Conservation (phyloP, 768 basidiomycete species). For the Neoboletus magnificus region DNA sequence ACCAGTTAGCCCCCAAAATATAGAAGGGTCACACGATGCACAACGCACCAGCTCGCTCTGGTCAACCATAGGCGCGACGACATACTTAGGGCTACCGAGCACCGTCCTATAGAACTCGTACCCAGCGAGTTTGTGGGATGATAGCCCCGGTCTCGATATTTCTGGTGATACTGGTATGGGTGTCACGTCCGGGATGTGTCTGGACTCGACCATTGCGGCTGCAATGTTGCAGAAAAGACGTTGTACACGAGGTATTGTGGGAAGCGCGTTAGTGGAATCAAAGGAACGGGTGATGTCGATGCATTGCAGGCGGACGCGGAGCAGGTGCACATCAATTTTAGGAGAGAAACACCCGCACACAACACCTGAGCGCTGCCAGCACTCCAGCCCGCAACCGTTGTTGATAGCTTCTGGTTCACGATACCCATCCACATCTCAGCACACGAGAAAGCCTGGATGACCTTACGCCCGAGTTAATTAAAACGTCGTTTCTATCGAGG, state of each 20-base stretch:
- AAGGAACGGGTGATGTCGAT: background rate
- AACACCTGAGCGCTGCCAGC: background rate
- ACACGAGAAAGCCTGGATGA: background rate
- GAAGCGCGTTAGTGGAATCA: background rate
- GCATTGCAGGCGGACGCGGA: constrained; percentile 7
- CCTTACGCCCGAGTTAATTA: background rate
- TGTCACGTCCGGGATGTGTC: background rate
- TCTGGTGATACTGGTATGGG: background rate
- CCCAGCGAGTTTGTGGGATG: constrained; percentile 52
- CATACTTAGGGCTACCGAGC: constrained; percentile 79
- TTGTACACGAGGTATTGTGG: background rate
- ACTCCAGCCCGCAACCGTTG: background rate
- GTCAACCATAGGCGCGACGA: constrained; percentile 99
- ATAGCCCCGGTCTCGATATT: background rate
- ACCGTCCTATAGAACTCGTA: constrained; percentile 82
- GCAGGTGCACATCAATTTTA: background rate
- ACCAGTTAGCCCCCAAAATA: background rate
- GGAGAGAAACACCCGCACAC: constrained; percentile 6
- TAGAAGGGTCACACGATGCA: background rate
- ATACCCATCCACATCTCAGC: background rate
- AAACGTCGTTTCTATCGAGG: background rate
- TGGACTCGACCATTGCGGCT: background rate
- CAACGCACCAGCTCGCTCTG: constrained; percentile 87
- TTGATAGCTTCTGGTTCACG: background rate
- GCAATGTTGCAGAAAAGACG: constrained; percentile 8